Evolutionary conservation across 176 grass and related monocot species (phyloP), one percentile per base, ranked within the genome.

Genomic region (Chloris gayana): DNA sequence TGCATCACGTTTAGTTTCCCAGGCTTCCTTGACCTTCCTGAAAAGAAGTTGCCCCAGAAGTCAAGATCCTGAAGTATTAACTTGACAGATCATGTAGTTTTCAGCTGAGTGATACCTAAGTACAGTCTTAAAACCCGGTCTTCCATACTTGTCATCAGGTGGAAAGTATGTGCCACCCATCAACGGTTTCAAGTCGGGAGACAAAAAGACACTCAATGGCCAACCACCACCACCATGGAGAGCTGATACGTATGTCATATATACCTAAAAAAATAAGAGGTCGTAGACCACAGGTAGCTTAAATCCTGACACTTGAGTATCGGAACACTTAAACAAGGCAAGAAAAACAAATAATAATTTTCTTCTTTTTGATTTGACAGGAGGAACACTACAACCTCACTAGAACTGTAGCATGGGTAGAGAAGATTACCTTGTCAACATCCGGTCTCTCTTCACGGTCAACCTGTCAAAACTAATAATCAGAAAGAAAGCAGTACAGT

Each of bases 141-240:
- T 72, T 38, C 92, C 92, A 87, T 91, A 89, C 6, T 94, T 91
- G 72, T 98, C 95, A 91, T 98, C 92, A 1, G 95, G 95, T 67
- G 95, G 92, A 49, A 98, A 98, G 86, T 98, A 98, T 14, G 95
- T 94, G 45, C 95, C 95, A n/a, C 95, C 95, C 95, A 98, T 94
- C 53, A 98, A 75, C 1, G 92, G 95, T 74, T 93, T 98, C 63
- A 98, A 83, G 70, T 81, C 89, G 44, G 95, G 90, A 15, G 95
- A 92, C 75, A 98, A 74, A 81, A 98, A 98, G 22, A 91, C 88
- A n/a, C 88, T 98, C 81, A 98, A 87, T 79, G 95, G 92, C 95
- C 95, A 98, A 54, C 95, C 95, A 35, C 95, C 95, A 59, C 95
- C 67, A 1, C 95, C 95, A 81, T 98, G 94, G 54, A 98, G 49